Percentiles rank a stretch among this genome's conserved stretches.
phyloP scores from a whole-genome alignment of 192 early-diverging fungal species.

The Phlyctochytrium arcticum region DNA sequence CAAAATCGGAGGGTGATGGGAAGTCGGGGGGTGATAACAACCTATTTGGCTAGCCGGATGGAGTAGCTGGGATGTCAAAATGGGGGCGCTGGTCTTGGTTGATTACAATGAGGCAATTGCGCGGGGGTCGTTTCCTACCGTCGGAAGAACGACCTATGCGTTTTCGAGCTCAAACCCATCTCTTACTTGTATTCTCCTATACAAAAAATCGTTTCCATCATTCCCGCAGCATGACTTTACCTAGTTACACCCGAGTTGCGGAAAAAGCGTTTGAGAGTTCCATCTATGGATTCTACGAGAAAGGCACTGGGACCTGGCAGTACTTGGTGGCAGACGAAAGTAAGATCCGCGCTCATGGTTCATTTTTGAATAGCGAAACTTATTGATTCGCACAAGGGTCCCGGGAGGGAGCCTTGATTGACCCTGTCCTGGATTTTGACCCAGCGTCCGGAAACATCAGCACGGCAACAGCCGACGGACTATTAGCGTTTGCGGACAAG shows the following conservation, averaged over 20 bases:
- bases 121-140: no score
- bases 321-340: conserved; percentile 7
- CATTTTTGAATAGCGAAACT: no score
- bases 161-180: no score
- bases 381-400: background rate
- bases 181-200: no score
- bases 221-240: background rate
- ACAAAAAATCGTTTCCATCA: no score
- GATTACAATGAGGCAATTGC: no score
- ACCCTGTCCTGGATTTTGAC: conserved; percentile 27
- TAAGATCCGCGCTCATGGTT: background rate
- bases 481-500: conserved; percentile 4
- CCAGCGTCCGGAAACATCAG: background rate
- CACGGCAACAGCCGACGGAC: conserved; percentile 10
- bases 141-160: no score
- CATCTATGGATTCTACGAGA: conserved; percentile 17
- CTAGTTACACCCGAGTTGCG: background rate
- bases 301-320: conserved; percentile 10
- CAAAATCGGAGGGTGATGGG: no score
- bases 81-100: no score
- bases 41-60: no score
- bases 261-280: background rate
- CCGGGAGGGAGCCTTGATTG: conserved; percentile 13
- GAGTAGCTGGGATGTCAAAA: no score
- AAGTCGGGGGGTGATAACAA: no score